These are phyloP conservation scores for Raffaelea arxii DNA, from an alignment of 2,329 filamentous ascomycete genomes.

Conservation along the genomic window DNA sequence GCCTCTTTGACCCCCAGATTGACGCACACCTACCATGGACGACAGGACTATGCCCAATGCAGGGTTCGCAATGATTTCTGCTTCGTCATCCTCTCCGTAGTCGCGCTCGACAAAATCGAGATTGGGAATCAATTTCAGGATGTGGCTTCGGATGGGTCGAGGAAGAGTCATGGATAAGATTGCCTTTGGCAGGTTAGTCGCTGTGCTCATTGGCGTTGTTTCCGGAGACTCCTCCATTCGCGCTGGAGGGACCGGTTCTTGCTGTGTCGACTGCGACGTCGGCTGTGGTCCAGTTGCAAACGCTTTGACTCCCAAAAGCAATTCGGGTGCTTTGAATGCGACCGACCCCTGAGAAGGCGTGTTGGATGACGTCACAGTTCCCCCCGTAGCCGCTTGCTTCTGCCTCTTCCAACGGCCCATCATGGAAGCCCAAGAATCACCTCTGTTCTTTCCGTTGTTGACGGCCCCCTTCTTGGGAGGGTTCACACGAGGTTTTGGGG, in stretches of 20 bases:
- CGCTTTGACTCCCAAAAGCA: constrained; percentile 5
- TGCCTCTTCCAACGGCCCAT: constrained; percentile 5
- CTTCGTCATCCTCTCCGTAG: constrained; percentile 21
- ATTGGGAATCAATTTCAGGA: constrained; percentile 15
- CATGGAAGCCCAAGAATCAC: background rate
- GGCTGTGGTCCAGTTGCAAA: constrained; percentile 6
- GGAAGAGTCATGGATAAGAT: constrained; percentile 18
- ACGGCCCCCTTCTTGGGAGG: too few species aligned
- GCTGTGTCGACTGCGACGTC: too few species aligned
- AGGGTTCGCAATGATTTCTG: constrained; percentile 65
- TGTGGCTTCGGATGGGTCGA: constrained; percentile 8
- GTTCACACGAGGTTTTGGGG: too few species aligned
- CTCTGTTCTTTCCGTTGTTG: too few species aligned
- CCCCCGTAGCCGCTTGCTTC: background rate
- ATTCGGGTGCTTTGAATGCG: constrained; percentile 1
- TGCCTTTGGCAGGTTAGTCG: constrained; percentile 11
- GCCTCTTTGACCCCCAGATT: constrained; percentile 24
- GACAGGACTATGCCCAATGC: constrained; percentile 60
- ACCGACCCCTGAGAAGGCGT: background rate
- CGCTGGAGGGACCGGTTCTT: too few species aligned
- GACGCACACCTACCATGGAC: constrained; percentile 61
- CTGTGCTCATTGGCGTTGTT: too few species aligned
- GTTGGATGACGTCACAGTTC: too few species aligned
- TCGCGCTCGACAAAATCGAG: constrained; percentile 19
- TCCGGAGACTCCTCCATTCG: too few species aligned